Conservation (phyloP, 805 yeast species). For the Saccharomycopsis fodiens region DNA sequence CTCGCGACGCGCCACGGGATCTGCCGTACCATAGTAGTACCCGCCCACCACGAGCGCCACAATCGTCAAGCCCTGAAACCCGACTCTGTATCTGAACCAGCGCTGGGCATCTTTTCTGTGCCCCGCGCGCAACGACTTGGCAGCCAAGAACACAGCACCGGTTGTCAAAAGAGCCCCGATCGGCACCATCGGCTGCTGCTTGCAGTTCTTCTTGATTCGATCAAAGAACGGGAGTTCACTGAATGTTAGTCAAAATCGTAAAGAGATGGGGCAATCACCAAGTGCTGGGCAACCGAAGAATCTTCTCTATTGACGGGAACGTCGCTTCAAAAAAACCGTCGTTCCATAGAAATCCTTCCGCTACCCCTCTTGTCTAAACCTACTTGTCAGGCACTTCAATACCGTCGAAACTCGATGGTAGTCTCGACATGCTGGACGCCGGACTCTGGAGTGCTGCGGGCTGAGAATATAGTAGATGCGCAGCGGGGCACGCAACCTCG, state of each 20-base stretch:
- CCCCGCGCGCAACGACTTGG: conserved; percentile 65
- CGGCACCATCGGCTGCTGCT: conserved; percentile 87
- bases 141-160: conserved; percentile 75
- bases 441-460: no score
- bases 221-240: conserved; percentile 43
- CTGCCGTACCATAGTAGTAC: conserved; percentile 42
- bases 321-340: neutral
- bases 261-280: neutral
- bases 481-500: no score
- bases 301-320: neutral
- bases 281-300: no score
- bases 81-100: conserved; percentile 88
- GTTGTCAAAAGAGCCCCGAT: conserved; percentile 72
- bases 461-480: no score
- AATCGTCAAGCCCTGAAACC: conserved; percentile 74
- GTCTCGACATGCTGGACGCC: conserved; percentile 9
- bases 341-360: no score
- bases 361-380: neutral
- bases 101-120: conserved; percentile 69
- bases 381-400: conserved; percentile 2
- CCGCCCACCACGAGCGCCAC: conserved; percentile 82
- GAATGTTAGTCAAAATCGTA: conserved; percentile 6
- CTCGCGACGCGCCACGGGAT: conserved; percentile 34
- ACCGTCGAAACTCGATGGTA: conserved; percentile 11
- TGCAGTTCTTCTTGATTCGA: conserved; percentile 53